phyloP scores from a whole-genome alignment of 441 rosid species.

The Pelargonium exstipulatum region DNA sequence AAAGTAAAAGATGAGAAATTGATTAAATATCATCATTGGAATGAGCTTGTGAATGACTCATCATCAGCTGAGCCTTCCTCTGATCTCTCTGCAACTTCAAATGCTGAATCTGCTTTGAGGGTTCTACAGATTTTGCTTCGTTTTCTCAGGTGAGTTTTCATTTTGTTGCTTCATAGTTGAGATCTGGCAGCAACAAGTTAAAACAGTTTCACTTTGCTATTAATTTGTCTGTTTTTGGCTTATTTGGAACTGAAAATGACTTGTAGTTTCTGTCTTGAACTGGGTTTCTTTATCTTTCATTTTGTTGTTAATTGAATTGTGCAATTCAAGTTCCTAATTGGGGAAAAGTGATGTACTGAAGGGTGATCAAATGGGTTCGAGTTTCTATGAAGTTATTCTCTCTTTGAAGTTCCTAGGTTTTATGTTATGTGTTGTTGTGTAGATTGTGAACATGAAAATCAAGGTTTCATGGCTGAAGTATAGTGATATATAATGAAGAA shows the following conservation, averaged over 20 bases:
- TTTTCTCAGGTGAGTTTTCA: constrained; percentile 5
- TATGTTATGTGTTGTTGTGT: background rate
- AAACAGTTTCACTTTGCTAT: background rate
- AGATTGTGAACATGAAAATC: background rate
- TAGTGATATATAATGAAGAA: background rate
- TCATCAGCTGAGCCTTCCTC: background rate
- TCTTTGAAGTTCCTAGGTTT: background rate
- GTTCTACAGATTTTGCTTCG: constrained; percentile 4
- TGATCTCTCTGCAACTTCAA: constrained; percentile 1
- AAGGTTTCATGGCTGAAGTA: background rate
- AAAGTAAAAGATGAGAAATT: background rate
- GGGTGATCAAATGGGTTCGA: background rate
- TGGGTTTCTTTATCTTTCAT: background rate
- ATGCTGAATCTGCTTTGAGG: constrained; percentile 9
- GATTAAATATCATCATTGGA: too few species aligned
- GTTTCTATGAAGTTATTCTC: background rate
- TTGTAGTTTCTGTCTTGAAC: background rate
- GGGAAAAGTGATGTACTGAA: background rate
- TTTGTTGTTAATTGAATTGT: background rate
- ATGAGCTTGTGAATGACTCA: background rate
- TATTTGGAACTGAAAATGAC: constrained; percentile 3
- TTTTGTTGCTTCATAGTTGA: constrained; percentile 1
- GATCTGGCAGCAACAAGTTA: constrained; percentile 3
- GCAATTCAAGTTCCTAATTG: background rate
- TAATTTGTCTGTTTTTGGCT: background rate